Evolutionary conservation across 306 rosid genomes (phyloP), one percentile per base, ranked within the genome.

Genomic region (Rubus parviflorus): DNA sequence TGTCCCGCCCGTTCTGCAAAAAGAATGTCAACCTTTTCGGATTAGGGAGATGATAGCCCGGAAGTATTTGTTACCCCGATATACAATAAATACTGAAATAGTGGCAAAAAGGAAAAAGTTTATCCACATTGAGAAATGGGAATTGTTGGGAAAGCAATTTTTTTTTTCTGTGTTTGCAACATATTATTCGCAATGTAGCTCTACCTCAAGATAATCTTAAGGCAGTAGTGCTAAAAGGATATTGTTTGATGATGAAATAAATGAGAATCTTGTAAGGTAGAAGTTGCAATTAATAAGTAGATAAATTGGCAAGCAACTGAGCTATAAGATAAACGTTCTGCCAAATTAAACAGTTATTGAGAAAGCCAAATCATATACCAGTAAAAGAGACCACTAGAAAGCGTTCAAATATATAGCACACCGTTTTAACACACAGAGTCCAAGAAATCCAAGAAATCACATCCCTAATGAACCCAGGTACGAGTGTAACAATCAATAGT

Each of bases 1-100:
- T 89, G 54, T 83, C 95, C 77, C 83, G 82, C 16, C 97, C 97
- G 77, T 87, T 83, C 96, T 94, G 97, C 81, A 81, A n/a, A 86
- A 87, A n/a, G 49, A 41, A 73, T 6, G 79, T 14, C 43, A 16
- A 77, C 40, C 42, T 75, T 64, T 42, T 41, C 35, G 42, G 65
- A 82, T 80, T 45, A 72, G 57, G 77, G 69, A 17, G 19, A 54
- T 60, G 13, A 54, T 70, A 64, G 49, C 30, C n/a, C 56, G 65
- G 22, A 35, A 57, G 30, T 57, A 57, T 2, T 8, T 4, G 41
- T 8, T 60, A 57, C 76, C 16, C 14, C 1, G 41, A 14, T 23
- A 40, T n/a, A 47, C 12, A 43, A 45, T n/a, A n/a, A 5, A 73
- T 14, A 56, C 10, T 54, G 76, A 62, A 8, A 42, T 10, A 3